These are phyloP conservation scores for Pyropia haitanensis DNA, from an alignment of 23 red algal species.

Conservation along the genomic window DNA sequence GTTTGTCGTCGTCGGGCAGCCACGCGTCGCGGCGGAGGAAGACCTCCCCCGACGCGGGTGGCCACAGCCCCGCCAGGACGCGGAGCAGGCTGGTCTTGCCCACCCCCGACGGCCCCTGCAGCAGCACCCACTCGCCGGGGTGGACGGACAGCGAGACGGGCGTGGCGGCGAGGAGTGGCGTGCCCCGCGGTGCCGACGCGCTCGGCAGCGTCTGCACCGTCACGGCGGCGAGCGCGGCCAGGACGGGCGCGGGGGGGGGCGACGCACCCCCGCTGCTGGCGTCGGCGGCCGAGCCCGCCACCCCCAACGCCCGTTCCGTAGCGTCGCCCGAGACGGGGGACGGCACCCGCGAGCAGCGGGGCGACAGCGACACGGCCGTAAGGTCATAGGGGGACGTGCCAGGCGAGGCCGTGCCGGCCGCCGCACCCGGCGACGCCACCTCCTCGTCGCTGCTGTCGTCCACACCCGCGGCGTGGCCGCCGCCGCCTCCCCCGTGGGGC, in stretches of 20 bases:
- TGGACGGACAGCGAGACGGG: conserved; percentile 42
- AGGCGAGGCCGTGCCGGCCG: too few species aligned
- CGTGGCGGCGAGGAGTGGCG: not conserved
- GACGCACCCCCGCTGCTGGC: not conserved
- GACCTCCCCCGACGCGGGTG: conserved; percentile 14
- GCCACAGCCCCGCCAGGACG: conserved; percentile 35
- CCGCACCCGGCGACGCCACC: too few species aligned
- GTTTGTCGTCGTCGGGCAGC: too few species aligned
- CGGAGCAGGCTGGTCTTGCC: conserved; percentile 38
- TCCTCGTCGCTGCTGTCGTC: too few species aligned
- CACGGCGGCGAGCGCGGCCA: not conserved
- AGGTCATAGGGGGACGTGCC: too few species aligned
- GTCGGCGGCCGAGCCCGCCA: conserved; percentile 4
- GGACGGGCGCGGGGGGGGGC: not conserved
- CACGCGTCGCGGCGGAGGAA: conserved; percentile 11
- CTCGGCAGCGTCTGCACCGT: conserved; percentile 11
- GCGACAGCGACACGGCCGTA: too few species aligned
- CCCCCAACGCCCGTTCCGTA: not conserved
- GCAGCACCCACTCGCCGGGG: conserved; percentile 31
- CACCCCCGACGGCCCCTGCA: conserved; percentile 36
- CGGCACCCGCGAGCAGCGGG: too few species aligned
- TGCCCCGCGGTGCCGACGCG: conserved; percentile 15
- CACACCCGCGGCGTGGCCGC: too few species aligned
- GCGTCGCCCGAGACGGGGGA: not conserved
- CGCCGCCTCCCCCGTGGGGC: too few species aligned